Conservation (phyloP, 495 filamentous ascomycete species). For the Sporormia fimetaria region DNA sequence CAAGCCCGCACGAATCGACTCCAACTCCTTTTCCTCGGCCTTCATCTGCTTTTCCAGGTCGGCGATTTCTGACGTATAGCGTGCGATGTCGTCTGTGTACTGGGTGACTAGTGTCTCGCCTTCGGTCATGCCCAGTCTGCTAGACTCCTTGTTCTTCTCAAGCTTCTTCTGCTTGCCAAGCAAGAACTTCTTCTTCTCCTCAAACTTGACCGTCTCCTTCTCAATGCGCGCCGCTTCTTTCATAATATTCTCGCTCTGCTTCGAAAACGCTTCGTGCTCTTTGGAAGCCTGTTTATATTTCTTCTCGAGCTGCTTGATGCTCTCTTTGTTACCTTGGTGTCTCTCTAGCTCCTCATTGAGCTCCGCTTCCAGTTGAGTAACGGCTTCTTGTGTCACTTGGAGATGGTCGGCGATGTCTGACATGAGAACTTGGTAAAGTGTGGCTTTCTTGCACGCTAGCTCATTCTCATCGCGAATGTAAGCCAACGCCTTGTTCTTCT, state of each 20-base stretch:
- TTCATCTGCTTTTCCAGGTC: slow-evolving; percentile 62
- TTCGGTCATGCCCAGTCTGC: slow-evolving; percentile 57
- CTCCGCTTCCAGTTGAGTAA: slow-evolving; percentile 76
- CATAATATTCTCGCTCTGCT: slow-evolving; percentile 61
- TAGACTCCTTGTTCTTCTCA: slow-evolving; percentile 71
- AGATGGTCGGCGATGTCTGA: slow-evolving; percentile 79
- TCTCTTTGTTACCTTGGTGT: slow-evolving; percentile 79
- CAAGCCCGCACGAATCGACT: slow-evolving; percentile 64
- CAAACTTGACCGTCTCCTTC: slow-evolving; percentile 91
- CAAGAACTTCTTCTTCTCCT: slow-evolving; percentile 93
- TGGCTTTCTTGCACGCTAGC: slow-evolving; percentile 72
- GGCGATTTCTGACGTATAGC: slow-evolving; percentile 55
- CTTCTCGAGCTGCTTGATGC: slow-evolving; percentile 82
- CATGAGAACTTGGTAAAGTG: slow-evolving; percentile 83
- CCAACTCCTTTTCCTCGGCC: slow-evolving; percentile 69
- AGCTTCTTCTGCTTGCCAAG: slow-evolving; percentile 84
- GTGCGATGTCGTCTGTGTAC: slow-evolving; percentile 63
- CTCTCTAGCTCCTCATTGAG: slow-evolving; percentile 83
- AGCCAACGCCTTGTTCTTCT: slow-evolving; percentile 86
- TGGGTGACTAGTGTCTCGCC: slow-evolving; percentile 67
- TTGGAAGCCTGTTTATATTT: slow-evolving; percentile 68
- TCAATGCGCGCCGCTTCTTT: slow-evolving; percentile 90
- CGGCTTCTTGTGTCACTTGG: slow-evolving; percentile 78
- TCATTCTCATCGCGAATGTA: slow-evolving; percentile 91
- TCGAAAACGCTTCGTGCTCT: slow-evolving; percentile 73